Evolutionary conservation across 2,329 filamentous ascomycete genomes (phyloP), one percentile per base, ranked within the genome.

Genomic region (Aureobasidium sp.): DNA sequence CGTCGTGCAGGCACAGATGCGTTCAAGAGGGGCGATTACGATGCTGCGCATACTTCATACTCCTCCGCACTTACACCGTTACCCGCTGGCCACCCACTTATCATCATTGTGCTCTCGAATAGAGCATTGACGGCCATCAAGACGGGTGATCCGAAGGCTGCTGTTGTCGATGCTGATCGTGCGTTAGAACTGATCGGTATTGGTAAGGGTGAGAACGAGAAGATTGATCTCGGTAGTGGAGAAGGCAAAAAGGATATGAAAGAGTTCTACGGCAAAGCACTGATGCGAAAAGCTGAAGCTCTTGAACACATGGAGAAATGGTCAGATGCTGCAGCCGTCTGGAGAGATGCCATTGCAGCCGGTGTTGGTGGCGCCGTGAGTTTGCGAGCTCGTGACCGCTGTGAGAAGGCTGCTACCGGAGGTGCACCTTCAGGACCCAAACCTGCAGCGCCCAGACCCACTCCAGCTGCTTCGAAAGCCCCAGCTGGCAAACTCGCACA

Each of bases 271-370:
- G 90, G 89, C 50, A 98, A 97, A 69, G 91, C 91, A 0, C 73
- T 97, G 25, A 91, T 88, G 71, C 85, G 93, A 51, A 97, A 97
- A 73, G 93, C 93, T 1, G 93, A 98, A 70, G 93, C 90, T 1
- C 76, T 97, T 6, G 93, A 98, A 68, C 86, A 95, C 65, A 85
- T 98, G 76, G 93, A 98, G 71, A 88, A 86, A 66, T 98, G 91
- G 91, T 71, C 74, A 2, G 91, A 97, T 47, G 93, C 93, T 1
- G 83, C 82, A 0, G 72, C 75, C 2, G 83, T 87, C 0, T 98
- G 93, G 93, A 83, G 84, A 62, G 73, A 80, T 52, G 90, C 88
- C 29, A 86, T 97, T 1, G 86, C 94, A 69, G 81, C 80, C 22
- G 89, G 90, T 3, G 81, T 94, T 14, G 91, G 93, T n/a, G 91